Conservation (phyloP, 2,329 filamentous ascomycete genomes). For the Reticulascus tulasneorum region DNA sequence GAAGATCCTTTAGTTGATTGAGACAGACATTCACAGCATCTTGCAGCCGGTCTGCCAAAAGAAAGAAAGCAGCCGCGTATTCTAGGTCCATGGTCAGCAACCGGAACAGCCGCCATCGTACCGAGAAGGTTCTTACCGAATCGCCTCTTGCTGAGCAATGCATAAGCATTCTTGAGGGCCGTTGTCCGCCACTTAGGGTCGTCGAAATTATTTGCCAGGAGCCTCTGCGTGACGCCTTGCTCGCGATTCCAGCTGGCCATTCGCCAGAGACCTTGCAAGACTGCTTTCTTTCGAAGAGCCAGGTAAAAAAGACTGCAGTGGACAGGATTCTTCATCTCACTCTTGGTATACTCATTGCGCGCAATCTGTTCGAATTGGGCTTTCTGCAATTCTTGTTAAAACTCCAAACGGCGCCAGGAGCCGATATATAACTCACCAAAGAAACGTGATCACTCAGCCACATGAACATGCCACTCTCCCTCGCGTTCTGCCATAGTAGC, state of each 20-base stretch:
- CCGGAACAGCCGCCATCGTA: not conserved
- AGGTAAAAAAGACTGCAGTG: constrained; percentile 91
- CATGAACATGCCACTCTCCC: constrained; percentile 88
- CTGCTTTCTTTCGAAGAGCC: constrained; percentile 83
- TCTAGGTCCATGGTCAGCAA: constrained; percentile 53
- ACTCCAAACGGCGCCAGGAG: not conserved
- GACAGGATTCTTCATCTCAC: constrained; percentile 81
- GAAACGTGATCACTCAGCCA: constrained; percentile 79
- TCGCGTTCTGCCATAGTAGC: constrained; percentile 79
- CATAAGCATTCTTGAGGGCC: constrained; percentile 94
- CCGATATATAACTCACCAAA: constrained; percentile 53
- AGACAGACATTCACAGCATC: constrained; percentile 85
- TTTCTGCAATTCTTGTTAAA: constrained; percentile 40
- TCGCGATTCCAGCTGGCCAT: constrained; percentile 90
- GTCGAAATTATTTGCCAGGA: constrained; percentile 87
- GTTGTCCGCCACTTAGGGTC: constrained; percentile 84
- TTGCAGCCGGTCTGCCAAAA: constrained; percentile 78
- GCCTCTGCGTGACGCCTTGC: constrained; percentile 71
- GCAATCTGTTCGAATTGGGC: constrained; percentile 86
- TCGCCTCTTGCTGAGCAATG: constrained; percentile 81
- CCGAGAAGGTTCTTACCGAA: constrained; percentile 56
- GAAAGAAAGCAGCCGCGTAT: constrained; percentile 94
- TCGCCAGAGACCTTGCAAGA: constrained; percentile 88
- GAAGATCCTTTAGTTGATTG: constrained; percentile 81
- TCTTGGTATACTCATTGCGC: constrained; percentile 87